Base-by-base conservation (phyloP, 306 rosid genomes). In the Pueraria montana region DNA sequence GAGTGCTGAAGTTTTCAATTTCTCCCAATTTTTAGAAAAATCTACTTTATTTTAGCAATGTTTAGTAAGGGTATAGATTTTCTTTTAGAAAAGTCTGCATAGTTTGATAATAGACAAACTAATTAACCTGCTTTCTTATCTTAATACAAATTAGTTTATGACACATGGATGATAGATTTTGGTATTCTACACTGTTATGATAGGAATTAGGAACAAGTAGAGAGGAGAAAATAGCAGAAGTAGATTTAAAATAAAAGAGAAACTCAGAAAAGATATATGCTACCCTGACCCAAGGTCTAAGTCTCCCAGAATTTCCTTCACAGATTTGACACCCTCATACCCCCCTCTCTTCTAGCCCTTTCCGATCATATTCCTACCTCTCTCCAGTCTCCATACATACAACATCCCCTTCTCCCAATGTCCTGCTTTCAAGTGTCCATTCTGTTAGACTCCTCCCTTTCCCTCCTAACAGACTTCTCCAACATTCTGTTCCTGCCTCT, bases 231-330 rank as follows among this genome's bases (percentile, higher is more conserved):
- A 27, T 70, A 8, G 18, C 36, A 50, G 11, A 21, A 17, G 17
- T 49, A 65, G 52, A 65, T 32, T 43, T 32, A 50, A 34, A 48
- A 34, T 18, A 20, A 32, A 13, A 32, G 20, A 49, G 20, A 20
- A 78, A 65, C 59, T 49, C 52, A n/a, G 64, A 46, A 45, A 49
- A 78, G 40, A 50, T 78, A 78, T 13, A 48, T 49, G 50, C 63
- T 78, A 49, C 50, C 65, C 65, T 32, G 5, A 74, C 50, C 6
- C 74, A 11, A 27, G 67, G 67, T 26, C 67, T 2, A 62, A 26
- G 68, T 32, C 70, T 30, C 70, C 11, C 1, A 6, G 43, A 14
- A 32, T 63, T 63, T 26, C 36, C n/a, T 32, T 63, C 70, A 63
- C 23, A 30, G 43, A 63, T 63, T 63, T 62, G 21, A 16, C 9